Conservation (phyloP, 495 filamentous ascomycete species). For the Melanomma pulvis-pyrius region DNA sequence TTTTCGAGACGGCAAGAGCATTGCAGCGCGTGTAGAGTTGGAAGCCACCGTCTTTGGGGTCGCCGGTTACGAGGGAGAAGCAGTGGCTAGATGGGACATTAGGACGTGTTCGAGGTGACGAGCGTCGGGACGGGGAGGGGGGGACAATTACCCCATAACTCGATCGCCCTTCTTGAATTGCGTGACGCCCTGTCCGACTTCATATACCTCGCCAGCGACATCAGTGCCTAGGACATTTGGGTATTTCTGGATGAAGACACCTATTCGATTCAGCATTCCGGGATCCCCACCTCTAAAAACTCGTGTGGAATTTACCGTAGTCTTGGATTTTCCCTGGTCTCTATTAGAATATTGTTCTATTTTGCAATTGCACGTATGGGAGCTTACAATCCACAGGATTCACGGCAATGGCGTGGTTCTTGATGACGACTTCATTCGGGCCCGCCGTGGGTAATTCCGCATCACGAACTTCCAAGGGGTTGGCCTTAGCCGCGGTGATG, state of each 20-base stretch:
- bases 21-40: conserved; percentile 52
- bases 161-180: conserved; percentile 53
- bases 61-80: conserved; percentile 37
- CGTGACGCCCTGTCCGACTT: conserved; percentile 48
- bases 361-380: conserved; percentile 21
- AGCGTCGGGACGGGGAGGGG: background rate
- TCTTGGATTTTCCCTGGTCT: conserved; percentile 26
- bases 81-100: conserved; percentile 36
- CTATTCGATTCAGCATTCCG: conserved; percentile 2
- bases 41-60: conserved; percentile 48
- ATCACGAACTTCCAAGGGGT: conserved; percentile 38
- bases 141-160: conserved; percentile 44
- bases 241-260: conserved; percentile 45
- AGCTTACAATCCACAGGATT: conserved; percentile 50
- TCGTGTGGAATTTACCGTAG: background rate
- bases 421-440: conserved; percentile 46
- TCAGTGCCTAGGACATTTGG: conserved; percentile 51
- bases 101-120: conserved; percentile 2
- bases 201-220: conserved; percentile 50
- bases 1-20: conserved; percentile 45
- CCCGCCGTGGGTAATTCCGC: conserved; percentile 42
- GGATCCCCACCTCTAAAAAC: background rate
- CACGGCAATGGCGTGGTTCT: conserved; percentile 46
- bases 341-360: background rate
- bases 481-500: conserved; percentile 38